Percentiles rank a stretch among this genome's conserved stretches.
phyloP scores from a whole-genome alignment of 164 flowering plant genomes.

The Sedum album region DNA sequence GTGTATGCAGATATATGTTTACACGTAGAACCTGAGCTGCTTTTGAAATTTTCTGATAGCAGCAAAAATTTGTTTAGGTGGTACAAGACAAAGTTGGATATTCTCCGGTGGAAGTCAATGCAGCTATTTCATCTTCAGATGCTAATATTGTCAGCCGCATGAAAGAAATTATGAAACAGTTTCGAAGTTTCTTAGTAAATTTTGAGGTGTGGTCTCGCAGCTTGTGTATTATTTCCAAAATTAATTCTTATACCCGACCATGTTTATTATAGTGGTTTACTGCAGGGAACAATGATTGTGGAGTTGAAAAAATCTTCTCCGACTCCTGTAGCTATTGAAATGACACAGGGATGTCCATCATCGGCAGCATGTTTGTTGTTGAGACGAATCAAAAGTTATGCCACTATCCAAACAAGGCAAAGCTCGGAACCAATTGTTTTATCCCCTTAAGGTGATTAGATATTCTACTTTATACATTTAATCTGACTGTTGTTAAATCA shows the following conservation, averaged over 20 bases:
- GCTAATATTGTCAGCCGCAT: conserved; percentile 27
- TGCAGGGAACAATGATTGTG: conserved; percentile 30
- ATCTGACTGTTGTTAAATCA: too few relatives aligned
- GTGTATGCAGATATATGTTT: conserved; percentile 40
- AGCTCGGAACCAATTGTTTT: conserved; percentile 32
- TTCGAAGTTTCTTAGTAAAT: conserved; percentile 16
- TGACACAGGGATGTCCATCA: conserved; percentile 65
- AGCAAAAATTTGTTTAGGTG: conserved; percentile 38
- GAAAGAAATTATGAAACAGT: conserved; percentile 55
- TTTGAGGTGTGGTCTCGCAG: neutral
- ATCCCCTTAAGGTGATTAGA: conserved; percentile 40
- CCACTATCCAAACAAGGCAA: conserved; percentile 18
- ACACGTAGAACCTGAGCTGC: neutral
- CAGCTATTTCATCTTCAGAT: conserved; percentile 60
- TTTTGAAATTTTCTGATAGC: neutral
- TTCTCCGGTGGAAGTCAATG: conserved; percentile 66
- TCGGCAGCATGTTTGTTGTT: conserved; percentile 74
- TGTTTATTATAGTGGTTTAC: neutral
- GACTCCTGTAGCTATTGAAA: conserved; percentile 65
- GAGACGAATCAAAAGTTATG: conserved; percentile 34
- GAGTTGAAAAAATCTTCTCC: conserved; percentile 43
- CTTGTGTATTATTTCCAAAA: too few relatives aligned
- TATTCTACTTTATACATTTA: neutral
- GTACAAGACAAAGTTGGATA: conserved; percentile 57
- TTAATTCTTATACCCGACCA: neutral